phyloP scores from a whole-genome alignment of 192 early-diverging fungal species.

The Chytriomyces sp. region DNA sequence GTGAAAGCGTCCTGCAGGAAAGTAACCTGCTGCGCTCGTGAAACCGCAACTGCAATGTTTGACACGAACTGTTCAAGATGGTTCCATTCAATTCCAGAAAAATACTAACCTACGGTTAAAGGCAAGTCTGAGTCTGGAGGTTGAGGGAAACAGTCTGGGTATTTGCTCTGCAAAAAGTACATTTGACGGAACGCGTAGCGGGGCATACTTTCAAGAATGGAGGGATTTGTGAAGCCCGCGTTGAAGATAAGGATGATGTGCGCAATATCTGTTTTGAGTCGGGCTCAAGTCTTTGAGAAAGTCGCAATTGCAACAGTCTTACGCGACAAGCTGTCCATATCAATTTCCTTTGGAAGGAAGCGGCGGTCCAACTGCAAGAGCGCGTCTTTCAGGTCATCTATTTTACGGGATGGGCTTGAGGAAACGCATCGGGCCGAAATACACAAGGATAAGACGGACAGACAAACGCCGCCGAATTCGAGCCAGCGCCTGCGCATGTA shows the following conservation, averaged over 20 bases:
- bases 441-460: background rate
- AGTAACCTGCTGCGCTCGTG: background rate
- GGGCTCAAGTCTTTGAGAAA: background rate
- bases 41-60: background rate
- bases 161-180: conserved; percentile 74
- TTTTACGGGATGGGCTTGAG: conserved; percentile 10
- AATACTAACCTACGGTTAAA: background rate
- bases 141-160: conserved; percentile 64
- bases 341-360: conserved; percentile 71
- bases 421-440: background rate
- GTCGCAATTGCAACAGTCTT: conserved; percentile 34
- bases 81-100: background rate
- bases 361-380: conserved; percentile 67
- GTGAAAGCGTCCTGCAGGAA: background rate
- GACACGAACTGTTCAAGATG: background rate
- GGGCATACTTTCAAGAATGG: conserved; percentile 63
- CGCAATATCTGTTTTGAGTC: conserved; percentile 60
- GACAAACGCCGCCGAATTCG: conserved; percentile 30
- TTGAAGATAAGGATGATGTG: conserved; percentile 81
- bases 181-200: conserved; percentile 75
- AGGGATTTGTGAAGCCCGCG: conserved; percentile 54
- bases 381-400: conserved; percentile 47
- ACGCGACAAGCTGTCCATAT: conserved; percentile 68
- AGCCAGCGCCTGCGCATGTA: conserved; percentile 67
- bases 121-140: background rate